Base-by-base conservation (phyloP, 495 filamentous ascomycete genomes). In the Penicillium longicatenatum region DNA sequence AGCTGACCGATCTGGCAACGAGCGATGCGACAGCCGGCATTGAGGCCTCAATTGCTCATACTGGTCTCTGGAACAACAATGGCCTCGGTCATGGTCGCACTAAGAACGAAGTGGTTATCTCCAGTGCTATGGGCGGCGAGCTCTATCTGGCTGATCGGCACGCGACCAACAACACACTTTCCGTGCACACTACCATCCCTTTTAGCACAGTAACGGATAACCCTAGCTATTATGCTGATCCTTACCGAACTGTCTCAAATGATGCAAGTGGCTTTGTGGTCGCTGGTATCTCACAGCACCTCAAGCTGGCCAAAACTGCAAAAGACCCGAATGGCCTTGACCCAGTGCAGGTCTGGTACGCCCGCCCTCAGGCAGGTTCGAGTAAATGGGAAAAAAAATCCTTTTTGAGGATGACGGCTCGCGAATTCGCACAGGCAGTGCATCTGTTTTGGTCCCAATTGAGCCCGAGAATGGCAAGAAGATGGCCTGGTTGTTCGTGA, bases 401-500 rank as follows among this genome's bases (percentile, higher is more conserved):
- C 33, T 88, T 10, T 86, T 87, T 57, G 79, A 82, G 57, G 85
- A 88, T 61, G 82, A 86, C 57, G 83, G 85, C 6, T 70, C 59
- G 8, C 69, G 64, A 48, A 72, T 88, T 57, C 69, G 81, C 22
- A 74, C 69, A 16, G 78, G 74, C 12, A 86, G 80, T 61, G 75
- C 79, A 0, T 80, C 82, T 0, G 76, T 85, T 0, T 54, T 87
- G 46, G 70, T 88, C 4, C 73, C 80, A 0, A 76, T 84, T 57
- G 73, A 84, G 56, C 76, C 31, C 8, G 52, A 58, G 21, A 65
- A 57, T 22, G 73, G 72, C 6, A 58, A 63, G 41, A 76, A 83
- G 42, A 67, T 76, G 50, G 84, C 78, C 7, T 82, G 80, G 83
- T 64, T 87, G 16, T 86, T 84, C 70, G 78, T 82, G 14, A 83